Conservation (phyloP, 345 rosid genomes). For the Limnanthes douglasii region DNA sequence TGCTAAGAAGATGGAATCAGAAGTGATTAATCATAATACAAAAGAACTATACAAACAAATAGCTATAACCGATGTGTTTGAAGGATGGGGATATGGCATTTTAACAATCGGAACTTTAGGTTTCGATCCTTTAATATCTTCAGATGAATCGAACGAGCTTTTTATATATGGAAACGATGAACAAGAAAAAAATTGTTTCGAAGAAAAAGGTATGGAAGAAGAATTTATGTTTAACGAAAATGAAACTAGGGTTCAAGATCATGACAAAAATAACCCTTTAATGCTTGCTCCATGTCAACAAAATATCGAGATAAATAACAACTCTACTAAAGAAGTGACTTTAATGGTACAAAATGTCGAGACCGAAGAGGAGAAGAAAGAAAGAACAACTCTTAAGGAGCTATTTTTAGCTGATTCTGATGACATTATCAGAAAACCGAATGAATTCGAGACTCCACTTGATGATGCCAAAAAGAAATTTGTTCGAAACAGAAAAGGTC, state of each 20-base stretch:
- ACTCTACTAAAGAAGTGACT: too few species aligned
- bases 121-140: conserved; percentile 26
- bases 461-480: conserved; percentile 9
- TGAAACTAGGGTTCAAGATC: too few species aligned
- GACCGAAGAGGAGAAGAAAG: conserved; percentile 19
- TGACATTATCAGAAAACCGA: conserved; percentile 1
- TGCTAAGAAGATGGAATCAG: conserved; percentile 35
- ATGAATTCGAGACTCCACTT: conserved; percentile 14
- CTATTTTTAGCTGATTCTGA: conserved; percentile 54
- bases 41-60: conserved; percentile 31
- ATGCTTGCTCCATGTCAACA: too few species aligned
- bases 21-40: conserved; percentile 33
- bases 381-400: conserved; percentile 72
- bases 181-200: conserved; percentile 6
- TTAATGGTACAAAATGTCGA: too few species aligned
- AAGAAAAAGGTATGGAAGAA: too few species aligned
- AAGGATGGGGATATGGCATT: conserved; percentile 46
- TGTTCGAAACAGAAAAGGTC: conserved; percentile 20
- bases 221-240: too few species aligned
- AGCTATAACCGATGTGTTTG: conserved; percentile 29
- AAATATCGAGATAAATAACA: too few species aligned
- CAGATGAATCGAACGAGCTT: conserved; percentile 14
- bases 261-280: too few species aligned
- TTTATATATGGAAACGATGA: conserved; percentile 10
- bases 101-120: conserved; percentile 61